Evolutionary conservation across 495 filamentous ascomycete genomes (phyloP).

Genomic region (Endocarpon pusillum): DNA sequence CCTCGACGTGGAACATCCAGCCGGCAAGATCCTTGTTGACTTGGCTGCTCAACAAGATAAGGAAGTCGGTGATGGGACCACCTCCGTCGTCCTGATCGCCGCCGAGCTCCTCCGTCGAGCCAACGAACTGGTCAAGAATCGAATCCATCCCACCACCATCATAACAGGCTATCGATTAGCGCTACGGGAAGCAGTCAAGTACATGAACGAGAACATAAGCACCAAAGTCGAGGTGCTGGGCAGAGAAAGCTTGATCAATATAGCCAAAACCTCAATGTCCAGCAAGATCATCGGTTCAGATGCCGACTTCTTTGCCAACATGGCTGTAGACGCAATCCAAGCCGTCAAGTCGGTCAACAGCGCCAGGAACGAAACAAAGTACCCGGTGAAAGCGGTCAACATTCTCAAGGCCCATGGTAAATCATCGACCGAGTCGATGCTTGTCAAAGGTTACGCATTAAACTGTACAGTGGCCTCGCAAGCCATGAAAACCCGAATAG

Average conservation of each 20-base stretch:
- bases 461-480: constrained; percentile 99
- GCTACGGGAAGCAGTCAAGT: constrained; percentile 89
- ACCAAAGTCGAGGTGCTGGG: constrained; percentile 85
- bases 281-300: constrained; percentile 96
- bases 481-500: constrained; percentile 86
- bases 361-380: constrained; percentile 81
- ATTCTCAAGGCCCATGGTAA: constrained; percentile 96
- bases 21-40: constrained; percentile 95
- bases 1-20: constrained; percentile 92
- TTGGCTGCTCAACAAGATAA: constrained; percentile 97
- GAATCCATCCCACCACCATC: constrained; percentile 98
- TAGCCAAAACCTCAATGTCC: constrained; percentile 98
- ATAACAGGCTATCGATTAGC: constrained; percentile 96
- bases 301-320: constrained; percentile 90
- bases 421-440: constrained; percentile 68
- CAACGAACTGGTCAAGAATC: constrained; percentile 98
- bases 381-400: constrained; percentile 98
- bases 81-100: constrained; percentile 92
- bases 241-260: constrained; percentile 76
- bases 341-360: constrained; percentile 85
- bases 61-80: constrained; percentile 94
- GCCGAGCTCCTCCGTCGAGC: constrained; percentile 85
- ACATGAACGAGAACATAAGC: constrained; percentile 96
- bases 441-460: constrained; percentile 91
- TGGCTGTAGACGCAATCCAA: constrained; percentile 93